Percentiles rank a stretch among this genome's conserved stretches.
Conservation (phyloP, 441 rosid genomes). For the Erodium moschatum region DNA sequence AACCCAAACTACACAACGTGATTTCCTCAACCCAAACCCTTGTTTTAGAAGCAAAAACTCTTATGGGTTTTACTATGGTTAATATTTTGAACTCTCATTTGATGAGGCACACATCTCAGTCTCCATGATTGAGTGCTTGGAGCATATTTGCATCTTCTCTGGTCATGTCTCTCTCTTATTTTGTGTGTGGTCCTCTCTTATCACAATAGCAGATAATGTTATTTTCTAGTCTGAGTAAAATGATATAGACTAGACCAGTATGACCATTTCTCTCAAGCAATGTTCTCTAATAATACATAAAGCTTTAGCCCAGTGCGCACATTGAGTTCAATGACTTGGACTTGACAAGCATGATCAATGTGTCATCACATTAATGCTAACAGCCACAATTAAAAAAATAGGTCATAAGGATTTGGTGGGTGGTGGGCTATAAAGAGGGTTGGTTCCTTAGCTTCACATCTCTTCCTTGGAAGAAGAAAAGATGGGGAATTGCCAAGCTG, state of each 20-base stretch:
- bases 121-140: slow-evolving; percentile 1
- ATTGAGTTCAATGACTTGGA: neutral
- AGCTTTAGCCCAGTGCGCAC: neutral
- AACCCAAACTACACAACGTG: neutral
- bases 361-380: neutral
- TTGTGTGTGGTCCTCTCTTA: neutral
- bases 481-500: slow-evolving; percentile 62
- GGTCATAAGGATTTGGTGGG: slow-evolving; percentile 3
- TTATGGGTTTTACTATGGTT: too few relatives aligned
- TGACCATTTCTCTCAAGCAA: neutral
- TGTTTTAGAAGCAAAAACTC: too few relatives aligned
- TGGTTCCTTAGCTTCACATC: neutral
- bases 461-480: neutral
- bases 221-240: neutral
- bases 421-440: slow-evolving; percentile 3
- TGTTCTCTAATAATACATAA: neutral
- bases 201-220: neutral
- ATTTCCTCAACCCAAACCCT: neutral
- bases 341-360: neutral
- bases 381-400: neutral
- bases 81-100: too few relatives aligned
- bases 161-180: neutral
- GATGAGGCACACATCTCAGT: neutral
- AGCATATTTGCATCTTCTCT: slow-evolving; percentile 2
- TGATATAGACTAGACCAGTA: neutral